Base-by-base conservation (phyloP, 805 yeast genomes). In the Kazachstania psychrophila region DNA sequence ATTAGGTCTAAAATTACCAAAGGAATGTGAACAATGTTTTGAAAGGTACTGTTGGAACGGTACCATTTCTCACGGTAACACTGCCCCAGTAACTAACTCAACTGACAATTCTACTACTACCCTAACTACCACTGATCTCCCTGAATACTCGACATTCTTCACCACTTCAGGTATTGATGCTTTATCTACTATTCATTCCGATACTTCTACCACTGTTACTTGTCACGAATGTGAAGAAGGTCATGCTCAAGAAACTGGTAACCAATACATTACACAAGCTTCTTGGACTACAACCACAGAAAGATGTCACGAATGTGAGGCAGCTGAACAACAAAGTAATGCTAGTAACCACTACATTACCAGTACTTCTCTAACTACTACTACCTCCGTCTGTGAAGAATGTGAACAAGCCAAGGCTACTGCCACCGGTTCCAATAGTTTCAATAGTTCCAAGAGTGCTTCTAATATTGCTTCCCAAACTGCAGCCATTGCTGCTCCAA, bases 21-120 rank as follows among this genome's bases (percentile, higher is more conserved):
- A 68, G 1, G 84, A 81, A 51, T 86, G 95, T 64, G 61, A 73
- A 46, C 41, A 62, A 37, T 86, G 95, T 56, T 83, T 85, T 55
- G 59, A 64, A 24, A 65, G 63, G 6, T 83, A 84, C 60, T 86
- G 95, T 60, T 85, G 88, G 88, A 66, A 72, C 44, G 88, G 87
- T 25, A 41, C 57, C n/a, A n/a, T n/a, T n/a, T n/a, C n/a, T 13
- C 16, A 19, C 9, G 27, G 34, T 18, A 28, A 34, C 28, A 31
- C 31, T 10, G 28, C 27, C 11, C 13, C 39, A 3, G 46, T 68
- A 56, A 11, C 41, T 9, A 31, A 33, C 12, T 20, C 40, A n/a
- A 23, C 15, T 14, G 16, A 32, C 18, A 19, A n/a, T 12, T 33
- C 33, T n/a, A 28, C 39, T 11, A 32, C 37, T 12, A 32, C 45